phyloP scores from a whole-genome alignment of 2,329 filamentous ascomycete species.

The Alternaria ethzedia region DNA sequence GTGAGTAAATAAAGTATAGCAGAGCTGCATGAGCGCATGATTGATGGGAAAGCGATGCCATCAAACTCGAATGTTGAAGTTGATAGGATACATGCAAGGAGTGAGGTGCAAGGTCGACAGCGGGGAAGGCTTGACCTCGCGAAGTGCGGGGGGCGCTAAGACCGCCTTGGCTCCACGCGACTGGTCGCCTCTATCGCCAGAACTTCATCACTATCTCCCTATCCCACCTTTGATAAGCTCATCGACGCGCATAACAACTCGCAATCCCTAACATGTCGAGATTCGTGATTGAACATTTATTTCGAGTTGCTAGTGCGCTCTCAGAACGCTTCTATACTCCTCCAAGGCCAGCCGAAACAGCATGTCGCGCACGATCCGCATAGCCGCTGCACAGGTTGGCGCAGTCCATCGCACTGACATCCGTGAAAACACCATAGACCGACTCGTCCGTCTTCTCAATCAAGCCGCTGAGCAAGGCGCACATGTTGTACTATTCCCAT shows the following conservation, averaged over 20 bases:
- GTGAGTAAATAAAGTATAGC: not conserved
- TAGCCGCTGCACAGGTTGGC: slow-evolving; percentile 62
- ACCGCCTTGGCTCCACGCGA: not conserved
- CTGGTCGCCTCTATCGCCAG: not conserved
- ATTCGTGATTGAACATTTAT: not conserved
- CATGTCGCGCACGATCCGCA: slow-evolving; percentile 50
- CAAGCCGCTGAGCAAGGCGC: slow-evolving; percentile 53
- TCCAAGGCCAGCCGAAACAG: not conserved
- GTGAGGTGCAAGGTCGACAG: not conserved
- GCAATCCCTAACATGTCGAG: not conserved
- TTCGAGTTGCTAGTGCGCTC: not conserved
- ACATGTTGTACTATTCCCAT: slow-evolving; percentile 59
- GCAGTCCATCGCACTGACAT: slow-evolving; percentile 51
- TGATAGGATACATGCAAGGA: not conserved
- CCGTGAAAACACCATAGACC: slow-evolving; percentile 50
- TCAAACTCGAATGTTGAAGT: not conserved
- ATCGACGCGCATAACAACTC: not conserved
- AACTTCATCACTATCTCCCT: not conserved
- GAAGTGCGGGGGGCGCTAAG: not conserved
- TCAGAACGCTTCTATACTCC: not conserved
- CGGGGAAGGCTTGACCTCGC: not conserved
- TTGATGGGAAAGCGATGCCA: too few relatives aligned
- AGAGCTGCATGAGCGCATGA: too few relatives aligned
- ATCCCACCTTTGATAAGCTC: not conserved
- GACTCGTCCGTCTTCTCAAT: slow-evolving; percentile 58